Evolutionary conservation across 2,329 filamentous ascomycete genomes (phyloP), one percentile per base, ranked within the genome.

Genomic region (Ceratocystis diversiconidia): DNA sequence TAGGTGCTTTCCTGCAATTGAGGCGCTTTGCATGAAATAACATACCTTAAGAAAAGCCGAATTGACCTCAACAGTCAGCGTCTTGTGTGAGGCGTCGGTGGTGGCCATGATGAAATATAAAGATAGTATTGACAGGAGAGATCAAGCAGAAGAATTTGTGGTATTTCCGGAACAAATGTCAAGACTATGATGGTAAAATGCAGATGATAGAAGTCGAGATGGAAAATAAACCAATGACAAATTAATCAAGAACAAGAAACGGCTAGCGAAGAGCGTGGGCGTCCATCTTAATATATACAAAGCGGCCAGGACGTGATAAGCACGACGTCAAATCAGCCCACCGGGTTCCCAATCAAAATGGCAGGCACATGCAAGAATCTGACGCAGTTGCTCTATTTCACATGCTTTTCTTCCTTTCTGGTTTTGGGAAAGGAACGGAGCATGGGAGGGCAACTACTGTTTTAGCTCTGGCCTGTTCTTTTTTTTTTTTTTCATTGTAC

Each of bases 21-120:
- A 25, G 22, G 19, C 15, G 22, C 12, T 19, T 25, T 19, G n/a
- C 30, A 50, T 0, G 8, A 62, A 15, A 25, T n/a, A 12, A 67
- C 75, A 46, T 76, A 82, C 79, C 72, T 79, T 75, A 65, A 82
- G 64, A 71, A 81, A 81, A 65, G 78, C 79, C 61, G 80, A 83
- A 70, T 74, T 74, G 48, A 74, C 73, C 36, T 67, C 63, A 50
- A 67, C 19, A 12, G 61, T 65, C 19, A 67, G 25, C 10, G 59
- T 65, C 43, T 65, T 62, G 61, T 62, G 62, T 15, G 63, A 41
- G 25, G 65, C 52, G 22, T 60, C 41, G 65, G 76, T 73, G 63
- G 76, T n/a, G 65, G 74, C 70, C 76, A 77, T 77, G 71, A 66
- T 71, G 69, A 22, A 22, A 10, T 41, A n/a, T 17, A 15, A 17